Conservation (phyloP, 129 eudicot species). For the Deinandra increscens region DNA sequence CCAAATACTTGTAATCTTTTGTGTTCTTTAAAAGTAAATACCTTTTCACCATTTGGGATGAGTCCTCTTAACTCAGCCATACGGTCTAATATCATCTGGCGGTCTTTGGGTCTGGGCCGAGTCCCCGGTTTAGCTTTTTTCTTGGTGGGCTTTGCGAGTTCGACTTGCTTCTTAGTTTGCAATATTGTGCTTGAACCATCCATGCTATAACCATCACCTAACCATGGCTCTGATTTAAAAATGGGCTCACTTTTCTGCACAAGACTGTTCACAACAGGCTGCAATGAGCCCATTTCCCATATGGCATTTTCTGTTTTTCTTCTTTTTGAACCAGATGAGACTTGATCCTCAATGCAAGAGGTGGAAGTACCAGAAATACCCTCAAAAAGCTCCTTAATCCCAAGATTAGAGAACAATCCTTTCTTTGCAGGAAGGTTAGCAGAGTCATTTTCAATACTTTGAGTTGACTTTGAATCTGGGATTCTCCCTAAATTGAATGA, state of each 20-base stretch:
- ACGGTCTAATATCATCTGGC: constrained; percentile 83
- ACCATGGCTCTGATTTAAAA: constrained; percentile 37
- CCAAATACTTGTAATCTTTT: background rate
- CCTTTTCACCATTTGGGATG: constrained; percentile 90
- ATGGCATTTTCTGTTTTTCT: constrained; percentile 43
- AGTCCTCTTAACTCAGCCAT: constrained; percentile 80
- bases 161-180: constrained; percentile 43
- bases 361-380: constrained; percentile 47
- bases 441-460: constrained; percentile 23
- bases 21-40: constrained; percentile 22
- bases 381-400: constrained; percentile 64
- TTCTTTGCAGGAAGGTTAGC: constrained; percentile 34
- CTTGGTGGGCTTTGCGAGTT: constrained; percentile 52
- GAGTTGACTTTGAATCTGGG: constrained; percentile 28
- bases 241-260: constrained; percentile 37
- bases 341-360: constrained; percentile 58
- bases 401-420: constrained; percentile 79
- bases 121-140: constrained; percentile 83
- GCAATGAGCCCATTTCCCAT: constrained; percentile 32
- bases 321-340: constrained; percentile 48
- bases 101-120: constrained; percentile 93
- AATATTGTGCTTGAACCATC: constrained; percentile 40
- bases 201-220: constrained; percentile 45
- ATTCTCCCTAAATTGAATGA: constrained; percentile 33
- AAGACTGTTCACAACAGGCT: constrained; percentile 25